These are phyloP conservation scores for Xylaria sp. DNA, from an alignment of 2,329 filamentous ascomycete genomes.

Conservation along the genomic window DNA sequence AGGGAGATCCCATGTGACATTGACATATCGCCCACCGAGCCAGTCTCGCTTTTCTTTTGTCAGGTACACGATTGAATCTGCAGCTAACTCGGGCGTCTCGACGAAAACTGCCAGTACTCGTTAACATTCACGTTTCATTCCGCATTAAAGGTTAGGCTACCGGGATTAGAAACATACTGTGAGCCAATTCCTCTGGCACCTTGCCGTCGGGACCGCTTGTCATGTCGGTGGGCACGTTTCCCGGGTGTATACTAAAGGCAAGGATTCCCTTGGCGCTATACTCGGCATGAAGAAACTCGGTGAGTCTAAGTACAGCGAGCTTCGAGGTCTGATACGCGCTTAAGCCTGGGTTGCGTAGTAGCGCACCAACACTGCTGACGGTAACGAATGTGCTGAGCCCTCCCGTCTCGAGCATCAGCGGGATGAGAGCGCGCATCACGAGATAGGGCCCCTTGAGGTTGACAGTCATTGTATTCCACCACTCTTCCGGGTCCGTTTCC, in stretches of 20 bases:
- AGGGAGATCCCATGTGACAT: slow-evolving; percentile 55
- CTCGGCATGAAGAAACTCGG: slow-evolving; percentile 58
- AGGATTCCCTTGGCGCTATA: slow-evolving; percentile 55
- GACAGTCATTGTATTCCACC: slow-evolving; percentile 57
- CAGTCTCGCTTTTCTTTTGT: slow-evolving; percentile 47
- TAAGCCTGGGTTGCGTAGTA: slow-evolving; percentile 43
- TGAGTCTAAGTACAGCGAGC: slow-evolving; percentile 57
- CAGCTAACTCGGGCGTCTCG: slow-evolving; percentile 46
- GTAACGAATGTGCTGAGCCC: slow-evolving; percentile 56
- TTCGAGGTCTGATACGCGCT: slow-evolving; percentile 59
- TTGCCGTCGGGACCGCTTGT: slow-evolving; percentile 20
- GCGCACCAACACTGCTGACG: slow-evolving; percentile 55
- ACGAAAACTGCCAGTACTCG: slow-evolving; percentile 39
- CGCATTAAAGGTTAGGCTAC: not conserved
- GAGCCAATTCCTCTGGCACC: slow-evolving; percentile 22
- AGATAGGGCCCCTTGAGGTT: slow-evolving; percentile 62
- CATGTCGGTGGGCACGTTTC: slow-evolving; percentile 54
- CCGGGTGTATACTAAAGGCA: slow-evolving; percentile 57
- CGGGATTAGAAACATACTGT: slow-evolving; percentile 34
- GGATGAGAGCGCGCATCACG: slow-evolving; percentile 58
- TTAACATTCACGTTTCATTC: slow-evolving; percentile 18
- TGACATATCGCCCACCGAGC: slow-evolving; percentile 53
- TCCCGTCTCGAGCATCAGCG: slow-evolving; percentile 49
- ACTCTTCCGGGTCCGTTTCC: slow-evolving; percentile 49
- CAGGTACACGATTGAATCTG: slow-evolving; percentile 49